Evolutionary conservation across 2,329 filamentous ascomycete genomes (phyloP), one percentile per base, ranked within the genome.

Genomic region (Domatiomyces globalis): DNA sequence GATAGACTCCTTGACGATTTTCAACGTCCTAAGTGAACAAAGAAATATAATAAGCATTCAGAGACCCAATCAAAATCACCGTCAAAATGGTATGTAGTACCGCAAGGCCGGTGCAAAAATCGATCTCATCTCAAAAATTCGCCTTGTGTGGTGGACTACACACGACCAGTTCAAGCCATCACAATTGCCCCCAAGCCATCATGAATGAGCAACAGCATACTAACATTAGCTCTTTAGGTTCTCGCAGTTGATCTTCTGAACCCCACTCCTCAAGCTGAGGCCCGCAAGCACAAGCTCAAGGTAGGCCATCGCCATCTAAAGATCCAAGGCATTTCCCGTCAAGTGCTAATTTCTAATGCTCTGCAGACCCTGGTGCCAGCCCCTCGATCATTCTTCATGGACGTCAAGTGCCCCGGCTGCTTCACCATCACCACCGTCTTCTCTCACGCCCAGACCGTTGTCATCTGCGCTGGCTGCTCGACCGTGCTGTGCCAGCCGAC

Each of bases 351-450:
- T 48, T 63, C 51, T 48, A 51, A 51, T 20, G 25, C 43, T 27
- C 45, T 50, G 58, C 63, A 94, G 45, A 88, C 81, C 64, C 86
- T 98, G 67, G 92, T 98, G 71, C 92, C 92, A 68, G 84, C 81
- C 63, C 92, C 92, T 68, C 87, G 92, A 73, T 96, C 90, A 64
- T 98, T 96, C 86, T 98, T 98, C 87, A 98, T 98, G 92, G 92
- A 98, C 73, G 92, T 98, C 80, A 98, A 98, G 85, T 98, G 92
- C 86, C 92, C 92, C 73, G 92, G 92, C 69, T 98, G 92, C 87
- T 98, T 96, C 85, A 95, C 89, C 75, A 98, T 98, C 83, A 98
- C 92, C 74, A 98, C 92, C 74, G 92, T 98, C 76, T 98, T 96
- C 87, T 96, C 90, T 61, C 92, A 98, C 82, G 92, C 92, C 74